phyloP scores from a whole-genome alignment of 139 green algal genomes.

The Zygnema circumcarinatum region DNA sequence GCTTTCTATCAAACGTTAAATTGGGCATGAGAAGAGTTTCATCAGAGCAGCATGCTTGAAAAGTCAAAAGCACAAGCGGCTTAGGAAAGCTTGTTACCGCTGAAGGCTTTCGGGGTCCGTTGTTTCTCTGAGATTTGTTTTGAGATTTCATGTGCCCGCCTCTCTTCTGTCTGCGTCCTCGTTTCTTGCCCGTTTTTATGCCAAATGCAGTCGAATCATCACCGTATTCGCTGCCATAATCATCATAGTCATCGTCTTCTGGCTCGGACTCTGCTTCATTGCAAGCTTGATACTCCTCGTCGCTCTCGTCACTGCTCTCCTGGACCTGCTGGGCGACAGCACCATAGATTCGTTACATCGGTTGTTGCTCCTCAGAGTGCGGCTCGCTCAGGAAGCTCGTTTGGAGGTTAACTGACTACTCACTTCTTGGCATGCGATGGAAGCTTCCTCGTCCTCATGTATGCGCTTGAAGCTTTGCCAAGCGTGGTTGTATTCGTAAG shows the following conservation, averaged over 20 bases:
- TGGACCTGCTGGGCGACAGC: too few relatives aligned
- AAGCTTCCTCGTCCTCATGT: conserved; percentile 13
- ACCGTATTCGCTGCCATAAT: conserved; percentile 26
- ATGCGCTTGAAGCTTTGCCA: conserved; percentile 58
- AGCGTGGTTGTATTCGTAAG: conserved; percentile 74
- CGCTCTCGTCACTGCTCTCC: neutral
- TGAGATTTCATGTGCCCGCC: neutral
- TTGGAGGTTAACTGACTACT: too few relatives aligned
- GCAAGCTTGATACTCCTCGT: conserved; percentile 1
- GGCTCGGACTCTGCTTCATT: conserved; percentile 18
- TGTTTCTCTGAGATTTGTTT: neutral
- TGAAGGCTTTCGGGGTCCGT: neutral
- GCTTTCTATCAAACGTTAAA: too few relatives aligned
- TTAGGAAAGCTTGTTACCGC: too few relatives aligned
- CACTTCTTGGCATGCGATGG: too few relatives aligned
- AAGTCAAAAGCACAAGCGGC: too few relatives aligned
- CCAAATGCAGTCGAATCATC: too few relatives aligned
- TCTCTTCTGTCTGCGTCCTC: neutral
- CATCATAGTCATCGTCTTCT: conserved; percentile 37
- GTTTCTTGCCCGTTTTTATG: neutral
- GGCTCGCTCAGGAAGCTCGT: too few relatives aligned
- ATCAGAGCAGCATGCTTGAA: too few relatives aligned
- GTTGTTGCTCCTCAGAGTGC: too few relatives aligned
- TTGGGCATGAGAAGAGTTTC: too few relatives aligned
- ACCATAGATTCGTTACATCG: too few relatives aligned